Evolutionary conservation across 306 rosid genomes (phyloP).

Genomic region (Cajanus cajan): DNA sequence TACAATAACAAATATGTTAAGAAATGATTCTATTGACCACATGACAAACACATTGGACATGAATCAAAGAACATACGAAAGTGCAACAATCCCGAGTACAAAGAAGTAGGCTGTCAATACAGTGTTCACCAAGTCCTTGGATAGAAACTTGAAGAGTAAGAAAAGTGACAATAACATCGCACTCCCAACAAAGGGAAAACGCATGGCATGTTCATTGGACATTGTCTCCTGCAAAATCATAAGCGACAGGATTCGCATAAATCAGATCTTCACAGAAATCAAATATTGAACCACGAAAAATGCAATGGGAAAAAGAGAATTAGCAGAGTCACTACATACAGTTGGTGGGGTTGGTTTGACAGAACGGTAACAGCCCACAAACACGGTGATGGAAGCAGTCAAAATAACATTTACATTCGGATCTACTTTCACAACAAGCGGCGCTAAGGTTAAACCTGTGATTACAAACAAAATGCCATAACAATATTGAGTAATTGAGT

Average conservation of each 20-base stretch:
- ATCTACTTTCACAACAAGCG: slow-evolving; percentile 84
- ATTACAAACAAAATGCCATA: slow-evolving; percentile 12
- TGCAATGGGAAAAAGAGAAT: neutral
- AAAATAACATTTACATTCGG: slow-evolving; percentile 84
- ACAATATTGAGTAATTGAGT: neutral
- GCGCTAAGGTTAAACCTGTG: slow-evolving; percentile 92
- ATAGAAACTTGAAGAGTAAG: slow-evolving; percentile 93
- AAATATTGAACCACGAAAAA: neutral
- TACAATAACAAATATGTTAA: neutral
- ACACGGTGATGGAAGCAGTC: slow-evolving; percentile 90
- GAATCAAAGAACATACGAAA: slow-evolving; percentile 66
- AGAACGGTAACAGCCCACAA: slow-evolving; percentile 93
- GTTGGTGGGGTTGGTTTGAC: slow-evolving; percentile 97
- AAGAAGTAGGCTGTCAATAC: slow-evolving; percentile 93
- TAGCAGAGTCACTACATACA: slow-evolving; percentile 47
- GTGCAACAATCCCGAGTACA: slow-evolving; percentile 95
- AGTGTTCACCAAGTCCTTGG: slow-evolving; percentile 98
- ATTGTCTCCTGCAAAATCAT: slow-evolving; percentile 85
- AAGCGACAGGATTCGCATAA: slow-evolving; percentile 12
- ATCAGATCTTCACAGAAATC: slow-evolving; percentile 16
- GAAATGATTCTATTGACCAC: neutral
- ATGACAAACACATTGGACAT: neutral
- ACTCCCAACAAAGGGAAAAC: slow-evolving; percentile 99
- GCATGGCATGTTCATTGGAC: slow-evolving; percentile 99
- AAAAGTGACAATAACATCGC: slow-evolving; percentile 96